These are phyloP conservation scores for Pseudognaphalium luteoalbum DNA, from an alignment of 129 eudicot species.

Conservation along the genomic window DNA sequence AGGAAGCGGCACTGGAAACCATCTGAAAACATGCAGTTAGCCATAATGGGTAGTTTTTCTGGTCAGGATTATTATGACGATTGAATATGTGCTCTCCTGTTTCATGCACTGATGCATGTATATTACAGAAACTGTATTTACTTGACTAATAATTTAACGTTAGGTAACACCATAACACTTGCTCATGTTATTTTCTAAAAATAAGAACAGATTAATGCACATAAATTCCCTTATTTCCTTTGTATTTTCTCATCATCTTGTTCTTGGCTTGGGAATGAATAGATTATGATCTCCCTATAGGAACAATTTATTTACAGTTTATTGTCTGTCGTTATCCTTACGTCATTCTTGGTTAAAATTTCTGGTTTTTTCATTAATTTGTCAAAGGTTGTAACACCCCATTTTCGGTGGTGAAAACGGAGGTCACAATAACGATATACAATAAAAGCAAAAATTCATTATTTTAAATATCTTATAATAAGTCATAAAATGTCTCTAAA, in stretches of 20 bases:
- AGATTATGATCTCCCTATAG: too few relatives aligned
- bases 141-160: conserved; percentile 9
- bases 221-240: background rate
- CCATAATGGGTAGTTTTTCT: conserved; percentile 67
- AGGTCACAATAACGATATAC: too few relatives aligned
- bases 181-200: conserved; percentile 6
- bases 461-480: too few relatives aligned
- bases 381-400: too few relatives aligned
- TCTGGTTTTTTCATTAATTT: too few relatives aligned
- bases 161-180: background rate
- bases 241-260: background rate
- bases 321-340: too few relatives aligned
- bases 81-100: conserved; percentile 8
- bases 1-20: conserved; percentile 94
- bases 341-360: too few relatives aligned
- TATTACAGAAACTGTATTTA: conserved; percentile 16
- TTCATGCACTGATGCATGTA: conserved; percentile 12
- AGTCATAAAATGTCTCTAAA: too few relatives aligned
- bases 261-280: too few relatives aligned
- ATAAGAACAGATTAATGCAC: conserved; percentile 5
- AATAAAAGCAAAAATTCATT: too few relatives aligned
- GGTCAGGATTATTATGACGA: conserved; percentile 65
- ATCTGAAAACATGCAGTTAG: conserved; percentile 83
- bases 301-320: too few relatives aligned
- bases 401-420: too few relatives aligned